phyloP scores from a whole-genome alignment of 2,329 filamentous ascomycete genomes.

The Xylaria sp. region DNA sequence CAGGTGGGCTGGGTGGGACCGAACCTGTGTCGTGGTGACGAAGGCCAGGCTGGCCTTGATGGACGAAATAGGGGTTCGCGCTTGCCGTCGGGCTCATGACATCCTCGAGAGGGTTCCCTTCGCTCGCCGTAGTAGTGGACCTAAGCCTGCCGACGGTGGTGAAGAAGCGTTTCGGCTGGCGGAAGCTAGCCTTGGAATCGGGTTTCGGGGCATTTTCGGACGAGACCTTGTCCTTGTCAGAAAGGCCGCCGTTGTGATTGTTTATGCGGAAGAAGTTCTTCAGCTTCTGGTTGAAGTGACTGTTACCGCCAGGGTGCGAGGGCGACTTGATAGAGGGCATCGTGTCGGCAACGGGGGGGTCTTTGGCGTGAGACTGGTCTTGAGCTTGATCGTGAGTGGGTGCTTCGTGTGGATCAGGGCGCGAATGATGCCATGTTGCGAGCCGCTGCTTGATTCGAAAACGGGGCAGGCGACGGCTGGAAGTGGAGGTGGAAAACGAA shows the following conservation, averaged over 20 bases:
- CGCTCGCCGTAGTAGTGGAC: slow-evolving; percentile 90
- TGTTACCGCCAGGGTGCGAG: slow-evolving; percentile 61
- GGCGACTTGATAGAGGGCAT: slow-evolving; percentile 66
- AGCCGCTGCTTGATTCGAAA: slow-evolving; percentile 50
- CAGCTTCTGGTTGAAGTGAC: slow-evolving; percentile 74
- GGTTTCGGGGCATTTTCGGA: slow-evolving; percentile 56
- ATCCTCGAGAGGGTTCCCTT: slow-evolving; percentile 91
- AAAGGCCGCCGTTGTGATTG: slow-evolving; percentile 55
- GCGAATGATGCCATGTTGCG: slow-evolving; percentile 51
- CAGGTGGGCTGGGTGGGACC: slow-evolving; percentile 90
- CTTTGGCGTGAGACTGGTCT: not conserved
- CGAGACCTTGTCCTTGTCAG: slow-evolving; percentile 52
- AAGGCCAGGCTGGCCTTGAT: slow-evolving; percentile 92
- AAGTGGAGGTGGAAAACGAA: slow-evolving; percentile 21
- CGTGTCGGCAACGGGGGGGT: slow-evolving; percentile 26
- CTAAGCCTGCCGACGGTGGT: slow-evolving; percentile 87
- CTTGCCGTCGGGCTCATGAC: slow-evolving; percentile 89
- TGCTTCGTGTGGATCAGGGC: slow-evolving; percentile 40
- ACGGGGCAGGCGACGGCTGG: slow-evolving; percentile 40
- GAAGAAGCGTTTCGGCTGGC: slow-evolving; percentile 89
- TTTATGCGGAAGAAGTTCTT: slow-evolving; percentile 79
- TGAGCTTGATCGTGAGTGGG: slow-evolving; percentile 19
- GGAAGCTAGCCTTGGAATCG: slow-evolving; percentile 75
- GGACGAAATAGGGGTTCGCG: slow-evolving; percentile 96
- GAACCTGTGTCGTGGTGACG: slow-evolving; percentile 96